Evolutionary conservation across 805 yeast species (phyloP), one percentile per base, ranked within the genome.

Genomic region (Sugiyamaella marilandica): DNA sequence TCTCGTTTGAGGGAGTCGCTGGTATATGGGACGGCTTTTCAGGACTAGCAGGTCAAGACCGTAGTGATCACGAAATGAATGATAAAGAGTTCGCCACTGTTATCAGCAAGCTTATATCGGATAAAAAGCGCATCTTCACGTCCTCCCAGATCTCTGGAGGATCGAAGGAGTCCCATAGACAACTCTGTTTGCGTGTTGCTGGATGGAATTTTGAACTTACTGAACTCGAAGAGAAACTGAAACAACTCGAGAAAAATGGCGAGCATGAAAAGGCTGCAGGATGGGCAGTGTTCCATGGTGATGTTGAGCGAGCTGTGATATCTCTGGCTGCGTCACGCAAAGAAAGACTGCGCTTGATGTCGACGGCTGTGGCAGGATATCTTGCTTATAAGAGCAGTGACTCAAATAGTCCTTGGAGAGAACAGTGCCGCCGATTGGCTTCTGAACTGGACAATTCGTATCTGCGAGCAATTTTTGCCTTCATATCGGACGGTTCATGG

Each of bases 261-360:
- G 78, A 80, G 54, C 79, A 78, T 56, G 96, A 90, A 56, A 84
- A 92, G 64, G 98, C 99, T 0, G 99, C 97, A 0, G 98, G 95
- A 0, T 88, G 96, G 95, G 97, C 97, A 0, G 91, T 90, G 0
- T 92, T 92, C 67, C 92, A 88, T 65, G 97, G 96, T 5, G 87
- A 90, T 66, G 86, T 92, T 2, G 77, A 80, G 2, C 77, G 82
- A 47, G 96, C 97, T 0, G 86, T 91, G 2, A 82, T 81, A 41
- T 84, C 89, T n/a, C 71, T 92, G 50, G 81, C 87, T 0, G 74
- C 79, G n/a, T 81, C 96, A 1, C 82, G 82, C 47, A 83, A 80
- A 53, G 90, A 85, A 64, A 72, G 83, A 50, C 74, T 87, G 45
- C 71, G 85, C 47, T 75, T 92, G 45, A 90, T 92, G 78, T 89